A percentile compares a stretch with the other conserved stretches of the same genome.
These are phyloP conservation scores for Suhomyces bolitotheri DNA, from an alignment of 1,139 yeast species.

Conservation along the genomic window DNA sequence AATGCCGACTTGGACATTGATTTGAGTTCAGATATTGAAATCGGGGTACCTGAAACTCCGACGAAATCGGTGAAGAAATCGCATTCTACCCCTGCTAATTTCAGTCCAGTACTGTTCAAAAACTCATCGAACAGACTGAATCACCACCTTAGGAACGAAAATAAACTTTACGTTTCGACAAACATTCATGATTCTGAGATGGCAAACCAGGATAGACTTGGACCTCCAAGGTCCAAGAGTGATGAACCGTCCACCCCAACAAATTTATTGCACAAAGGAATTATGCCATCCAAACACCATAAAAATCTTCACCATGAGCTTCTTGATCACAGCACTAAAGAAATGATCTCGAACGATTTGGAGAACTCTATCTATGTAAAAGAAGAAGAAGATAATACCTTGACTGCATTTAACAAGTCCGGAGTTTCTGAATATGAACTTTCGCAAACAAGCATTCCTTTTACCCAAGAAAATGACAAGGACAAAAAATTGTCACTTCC, in stretches of 20 bases:
- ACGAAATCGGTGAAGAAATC: conserved; percentile 41
- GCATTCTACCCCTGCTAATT: conserved; percentile 34
- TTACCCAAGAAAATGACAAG: conserved; percentile 9
- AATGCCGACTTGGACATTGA: conserved; percentile 29
- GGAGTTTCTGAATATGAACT: conserved; percentile 3
- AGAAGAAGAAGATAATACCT: conserved; percentile 13
- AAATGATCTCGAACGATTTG: conserved; percentile 1
- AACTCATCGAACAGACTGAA: conserved; percentile 12
- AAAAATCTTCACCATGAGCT: conserved; percentile 17
- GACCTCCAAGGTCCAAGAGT: conserved; percentile 4
- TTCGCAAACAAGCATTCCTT: conserved; percentile 4
- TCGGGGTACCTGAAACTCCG: conserved; percentile 44
- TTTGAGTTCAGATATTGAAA: conserved; percentile 21
- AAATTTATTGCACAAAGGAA: conserved; percentile 15
- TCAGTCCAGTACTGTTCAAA: conserved; percentile 28
- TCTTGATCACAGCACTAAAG: conserved; percentile 9
- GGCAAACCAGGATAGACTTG: background rate
- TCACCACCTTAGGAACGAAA: conserved; percentile 10
- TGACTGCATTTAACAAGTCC: conserved; percentile 10
- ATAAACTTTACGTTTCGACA: conserved; percentile 13
- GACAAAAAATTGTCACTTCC: conserved; percentile 10
- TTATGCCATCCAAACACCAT: conserved; percentile 14
- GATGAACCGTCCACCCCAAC: conserved; percentile 37
- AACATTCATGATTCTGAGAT: conserved; percentile 6
- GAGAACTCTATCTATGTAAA: conserved; percentile 1